Evolutionary conservation across 352 stramenopile genomes (phyloP), one percentile per base, ranked within the genome.

Genomic region (Peronospora farinosa): DNA sequence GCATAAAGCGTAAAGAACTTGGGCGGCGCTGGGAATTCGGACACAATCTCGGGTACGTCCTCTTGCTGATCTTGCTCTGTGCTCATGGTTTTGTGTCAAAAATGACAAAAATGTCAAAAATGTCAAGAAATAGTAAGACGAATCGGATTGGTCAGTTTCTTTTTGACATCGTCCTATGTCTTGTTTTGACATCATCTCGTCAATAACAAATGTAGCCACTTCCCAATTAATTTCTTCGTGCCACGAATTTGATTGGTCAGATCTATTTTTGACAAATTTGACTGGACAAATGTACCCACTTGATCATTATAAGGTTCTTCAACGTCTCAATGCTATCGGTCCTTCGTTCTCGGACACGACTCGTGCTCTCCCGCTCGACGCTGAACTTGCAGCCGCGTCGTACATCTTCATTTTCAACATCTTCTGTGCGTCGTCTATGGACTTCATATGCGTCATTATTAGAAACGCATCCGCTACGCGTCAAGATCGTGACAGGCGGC

Each of bases 21-120:
- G 40, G 82, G 82, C 64, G 82, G 82, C 58, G 75, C 67, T 15
- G 82, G 82, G 61, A 92, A 90, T 51, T 85, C 78, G 12, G 78
- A 84, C 57, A 92, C 82, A 63, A 92, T 87, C 75, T 92, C 82
- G 6, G 77, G 78, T 31, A 67, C 74, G 16, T 80, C 75, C 13
- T 54, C 53, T 39, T 66, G 38, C 25, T 53, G 35, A 39, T 60
- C 38, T 30, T 68, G 33, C 36, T 62, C 41, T 49, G 50, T 58
- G 51, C 64, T 72, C 38, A 41, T 63, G 13, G 7, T 32, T 17
- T 12, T 9, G 7, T 27, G 23, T 27, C 23, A 27, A 27, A 27
- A 27, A 4, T 38, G n/a, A 38, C 31, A 15, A 36, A 7, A 10
- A 31, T n/a, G 21, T 23, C 21, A 23, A 23, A 23, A 23, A 4